Base-by-base conservation (phyloP, 176 grass and related monocot species). In the Ensete glaucum region DNA sequence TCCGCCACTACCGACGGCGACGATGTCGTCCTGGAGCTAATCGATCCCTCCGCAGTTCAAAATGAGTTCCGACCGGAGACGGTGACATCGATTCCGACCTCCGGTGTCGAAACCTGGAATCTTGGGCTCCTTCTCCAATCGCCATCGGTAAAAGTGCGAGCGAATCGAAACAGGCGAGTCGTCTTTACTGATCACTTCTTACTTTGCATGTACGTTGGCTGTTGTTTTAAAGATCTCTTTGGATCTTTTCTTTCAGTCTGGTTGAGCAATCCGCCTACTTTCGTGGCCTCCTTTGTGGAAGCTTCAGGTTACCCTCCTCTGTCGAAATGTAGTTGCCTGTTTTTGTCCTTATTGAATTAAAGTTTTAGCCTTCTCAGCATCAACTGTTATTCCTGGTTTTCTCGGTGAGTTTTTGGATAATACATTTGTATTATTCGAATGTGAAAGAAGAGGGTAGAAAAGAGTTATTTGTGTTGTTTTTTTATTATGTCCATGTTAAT, bases 231-330 rank as follows among this genome's bases (percentile, higher is more conserved):
- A 19, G 19, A 67, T 17, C 13, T 50, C 56, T 71, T 13, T 43
- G 20, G 34, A 17, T 60, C 24, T 26, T 11, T 16, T 56, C 62
- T 71, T 56, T 0, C 50, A 89, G 83, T 83, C 75, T 92, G 1
- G 79, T 88, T 74, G 71, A 88, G 11, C 82, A 79, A 59, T 92
- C 89, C 62, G 83, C 89, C 19, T 92, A 92, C 83, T 92, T 92
- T 80, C 83, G 83, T 58, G 83, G 81, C 2, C 85, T 92, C 51
- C 81, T 92, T 62, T 81, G 78, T 56, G 83, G 89, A 49, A 86
- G 78, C 77, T 92, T 92, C 85, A 88, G 85, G 89, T 92, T 74
- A 68, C 50, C 50, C 0, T 19, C 43, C 53, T 11, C 5, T 17
- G 55, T 19, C 27, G 48, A 26, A 2, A 21, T 54, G 7, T 3